Evolutionary conservation across 192 early-diverging fungal species (phyloP), one percentile per base, ranked within the genome.

Genomic region (Backusella westeae): DNA sequence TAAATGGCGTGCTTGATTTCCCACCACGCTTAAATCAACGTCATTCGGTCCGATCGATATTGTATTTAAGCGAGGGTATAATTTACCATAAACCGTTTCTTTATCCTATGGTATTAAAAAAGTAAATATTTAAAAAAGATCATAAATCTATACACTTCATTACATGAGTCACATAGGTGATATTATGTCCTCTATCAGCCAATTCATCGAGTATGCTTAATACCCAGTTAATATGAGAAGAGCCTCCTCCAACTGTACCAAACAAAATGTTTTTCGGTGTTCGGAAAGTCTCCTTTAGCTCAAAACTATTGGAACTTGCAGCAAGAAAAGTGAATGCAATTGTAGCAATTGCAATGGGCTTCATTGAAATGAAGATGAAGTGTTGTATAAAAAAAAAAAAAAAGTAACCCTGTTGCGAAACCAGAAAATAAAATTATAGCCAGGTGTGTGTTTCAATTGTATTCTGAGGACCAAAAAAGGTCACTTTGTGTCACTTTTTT

Each of bases 221-320:
- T 19, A 71, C 70, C 70, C 70, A 71, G 21, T 26, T 29, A 49
- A 42, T 26, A 71, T 71, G 70, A 71, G 70, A 71, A 23, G 70
- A 71, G 1, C 70, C 70, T 23, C 70, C 70, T 69, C 68, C 68
- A 14, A 69, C 34, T 3, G 34, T 41, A 26, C 68, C 38, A 69
- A 69, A 69, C n/a, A 69, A 23, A 36, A 69, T 69, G 19, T 38
- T 69, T 38, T 69, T 69, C 21, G 68, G 68, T 41, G 12, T 41
- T 38, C 68, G 56, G 56, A 63, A 63, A 63, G 56, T 63, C 23
- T 63, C 56, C 26, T 63, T 63, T 63, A 63, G 56, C 29, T 63
- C 23, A 63, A 63, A 63, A 29, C 23, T 23, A 63, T 63, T 26
- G 9, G 12, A 29, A 12, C 56, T 63, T 29, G 23, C 21, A 29